Evolutionary conservation across 345 rosid species (phyloP), one percentile per base, ranked within the genome.

Genomic region (Iberis pinnata): DNA sequence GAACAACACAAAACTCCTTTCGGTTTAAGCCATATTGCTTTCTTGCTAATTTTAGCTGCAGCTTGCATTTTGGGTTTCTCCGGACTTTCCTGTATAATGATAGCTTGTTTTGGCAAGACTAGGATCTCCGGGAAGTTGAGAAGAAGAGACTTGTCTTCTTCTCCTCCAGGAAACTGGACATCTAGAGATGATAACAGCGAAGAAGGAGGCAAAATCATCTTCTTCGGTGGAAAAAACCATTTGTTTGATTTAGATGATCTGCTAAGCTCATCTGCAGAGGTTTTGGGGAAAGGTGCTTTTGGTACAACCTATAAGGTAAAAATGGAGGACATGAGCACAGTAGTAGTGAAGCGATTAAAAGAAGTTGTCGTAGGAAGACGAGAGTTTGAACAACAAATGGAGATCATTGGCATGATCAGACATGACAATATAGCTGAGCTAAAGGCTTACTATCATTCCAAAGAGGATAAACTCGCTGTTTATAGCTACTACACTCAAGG

Each of bases 341-440:
- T 88, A 4, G 88, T 88, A 25, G 97, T 88, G 48, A 92, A 92
- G 75, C 70, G 95, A 65, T 43, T 88, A 66, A 92, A 88, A 68
- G 88, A 85, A 63, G 96, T 92, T 16, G 72, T 73, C 12, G 95
- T 45, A 2, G 86, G 93, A 49, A 85, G 80, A 71, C 63, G 89
- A 20, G 97, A 83, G 55, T 92, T 85, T n/a, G 97, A 92, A 72
- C 90, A 81, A 61, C 96, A 84, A 59, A 88, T 92, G 98, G 88
- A 92, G 63, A 20, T 81, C 55, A 80, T 81, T 49, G 97, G 95
- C 33, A 71, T 74, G 17, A 83, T 88, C 33, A 78, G 64, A 76
- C 95, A 88, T 41, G 78, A 80, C 17, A 81, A 85, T 70, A 83
- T 92, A 69, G 80, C 70, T 37, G 94, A 88, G 69, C 72, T 92